Conservation (phyloP, 176 grass and related monocot species). For the Ampelocalamus luodianensis region DNA sequence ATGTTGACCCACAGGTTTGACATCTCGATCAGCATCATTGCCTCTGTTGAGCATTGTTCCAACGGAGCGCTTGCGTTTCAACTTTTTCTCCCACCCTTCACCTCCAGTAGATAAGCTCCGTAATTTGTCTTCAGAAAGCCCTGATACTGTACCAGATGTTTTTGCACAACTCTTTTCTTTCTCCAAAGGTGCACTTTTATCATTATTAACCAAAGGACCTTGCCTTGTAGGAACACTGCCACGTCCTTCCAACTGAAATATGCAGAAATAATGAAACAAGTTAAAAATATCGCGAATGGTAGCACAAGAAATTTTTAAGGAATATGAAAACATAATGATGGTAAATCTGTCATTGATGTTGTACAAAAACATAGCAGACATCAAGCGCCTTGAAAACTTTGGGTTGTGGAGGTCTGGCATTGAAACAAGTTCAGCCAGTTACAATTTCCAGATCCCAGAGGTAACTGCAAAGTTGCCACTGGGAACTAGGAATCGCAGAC, state of each 20-base stretch:
- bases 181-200: constrained; percentile 58
- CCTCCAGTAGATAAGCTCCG: constrained; percentile 59
- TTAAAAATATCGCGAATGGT: background rate
- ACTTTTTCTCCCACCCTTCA: constrained; percentile 80
- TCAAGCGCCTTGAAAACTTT: background rate
- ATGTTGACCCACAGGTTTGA: constrained; percentile 53
- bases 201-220: constrained; percentile 53
- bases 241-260: constrained; percentile 72
- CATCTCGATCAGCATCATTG: constrained; percentile 60
- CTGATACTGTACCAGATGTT: constrained; percentile 45
- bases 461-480: background rate
- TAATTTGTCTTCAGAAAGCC: constrained; percentile 67
- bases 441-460: background rate
- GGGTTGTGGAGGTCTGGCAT: background rate
- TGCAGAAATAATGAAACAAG: constrained; percentile 3
- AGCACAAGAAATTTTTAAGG: background rate
- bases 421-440: constrained; percentile 10
- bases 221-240: constrained; percentile 53
- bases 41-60: constrained; percentile 73
- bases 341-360: background rate
- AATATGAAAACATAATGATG: background rate
- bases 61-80: constrained; percentile 73
- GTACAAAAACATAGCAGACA: background rate
- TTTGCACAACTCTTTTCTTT: constrained; percentile 66
- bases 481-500: background rate